These are phyloP conservation scores for Ceratocystis colombiana DNA, from an alignment of 2,329 filamentous ascomycete genomes.

Conservation along the genomic window DNA sequence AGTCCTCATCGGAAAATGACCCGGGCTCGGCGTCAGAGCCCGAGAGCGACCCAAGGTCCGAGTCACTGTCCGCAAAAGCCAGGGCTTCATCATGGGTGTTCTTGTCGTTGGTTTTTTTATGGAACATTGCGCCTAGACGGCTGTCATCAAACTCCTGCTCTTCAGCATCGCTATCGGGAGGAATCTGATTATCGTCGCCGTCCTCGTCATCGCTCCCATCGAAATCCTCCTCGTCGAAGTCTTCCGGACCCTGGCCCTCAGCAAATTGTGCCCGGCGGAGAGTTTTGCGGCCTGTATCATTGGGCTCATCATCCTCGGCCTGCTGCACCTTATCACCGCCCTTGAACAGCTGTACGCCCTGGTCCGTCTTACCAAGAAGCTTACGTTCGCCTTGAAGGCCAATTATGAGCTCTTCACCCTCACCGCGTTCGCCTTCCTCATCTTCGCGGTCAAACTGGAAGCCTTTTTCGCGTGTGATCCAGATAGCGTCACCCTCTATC, in stretches of 20 bases:
- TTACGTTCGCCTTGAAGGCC: constrained; percentile 73
- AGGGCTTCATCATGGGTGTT: constrained; percentile 51
- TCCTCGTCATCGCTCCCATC: constrained; percentile 27
- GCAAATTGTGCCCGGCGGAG: constrained; percentile 49
- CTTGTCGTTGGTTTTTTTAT: constrained; percentile 39
- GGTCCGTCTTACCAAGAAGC: constrained; percentile 70
- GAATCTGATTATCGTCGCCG: constrained; percentile 35
- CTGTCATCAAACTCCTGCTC: constrained; percentile 50
- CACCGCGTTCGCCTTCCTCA: constrained; percentile 65
- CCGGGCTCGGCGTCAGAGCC: constrained; percentile 40
- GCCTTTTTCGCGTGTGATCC: constrained; percentile 62
- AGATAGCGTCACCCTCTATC: constrained; percentile 94
- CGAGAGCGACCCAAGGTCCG: constrained; percentile 83
- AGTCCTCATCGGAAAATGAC: constrained; percentile 38
- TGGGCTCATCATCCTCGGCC: constrained; percentile 38
- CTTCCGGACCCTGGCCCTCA: constrained; percentile 48
- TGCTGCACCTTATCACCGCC: constrained; percentile 59
- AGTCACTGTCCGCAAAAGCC: constrained; percentile 92
- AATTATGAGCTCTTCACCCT: constrained; percentile 91
- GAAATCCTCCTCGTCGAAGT: constrained; percentile 44
- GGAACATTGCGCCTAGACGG: constrained; percentile 53
- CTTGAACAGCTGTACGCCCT: constrained; percentile 76
- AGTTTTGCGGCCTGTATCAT: constrained; percentile 49
- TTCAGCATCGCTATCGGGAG: constrained; percentile 38
- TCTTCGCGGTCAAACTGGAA: constrained; percentile 64